Evolutionary conservation across 1,284 basidiomycete species (phyloP).

Genomic region (Prillingera fragicola): DNA sequence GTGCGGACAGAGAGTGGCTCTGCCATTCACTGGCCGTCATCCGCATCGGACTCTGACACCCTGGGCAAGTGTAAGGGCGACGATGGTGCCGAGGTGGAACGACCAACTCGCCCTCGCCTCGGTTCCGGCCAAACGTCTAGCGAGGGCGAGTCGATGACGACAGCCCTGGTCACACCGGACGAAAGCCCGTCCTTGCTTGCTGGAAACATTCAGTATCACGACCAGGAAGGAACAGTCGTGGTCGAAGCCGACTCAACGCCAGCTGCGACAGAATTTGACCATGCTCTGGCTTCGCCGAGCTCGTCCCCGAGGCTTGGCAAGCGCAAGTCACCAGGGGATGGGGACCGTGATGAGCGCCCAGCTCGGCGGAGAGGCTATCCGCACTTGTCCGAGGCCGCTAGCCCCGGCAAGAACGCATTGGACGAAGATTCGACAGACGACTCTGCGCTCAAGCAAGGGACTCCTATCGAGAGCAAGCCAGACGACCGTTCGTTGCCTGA

Average conservation of each 20-base stretch:
- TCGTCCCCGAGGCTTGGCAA: slow-evolving; percentile 11
- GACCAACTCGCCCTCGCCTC: slow-evolving; percentile 6
- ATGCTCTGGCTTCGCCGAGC: background rate
- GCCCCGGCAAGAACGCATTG: too few relatives aligned
- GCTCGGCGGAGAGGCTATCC: too few relatives aligned
- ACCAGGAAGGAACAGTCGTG: background rate
- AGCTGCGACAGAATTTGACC: background rate
- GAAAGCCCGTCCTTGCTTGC: slow-evolving; percentile 14
- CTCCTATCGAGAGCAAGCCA: too few relatives aligned
- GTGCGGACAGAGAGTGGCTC: background rate
- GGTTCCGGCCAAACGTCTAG: slow-evolving; percentile 12
- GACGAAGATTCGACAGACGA: too few relatives aligned
- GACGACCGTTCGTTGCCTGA: too few relatives aligned
- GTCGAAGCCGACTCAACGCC: background rate
- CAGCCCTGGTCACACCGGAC: slow-evolving; percentile 12
- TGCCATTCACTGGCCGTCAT: background rate
- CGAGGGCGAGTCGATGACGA: slow-evolving; percentile 8
- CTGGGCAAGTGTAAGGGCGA: slow-evolving; percentile 14
- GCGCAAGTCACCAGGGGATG: slow-evolving; percentile 15
- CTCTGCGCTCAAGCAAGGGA: too few relatives aligned
- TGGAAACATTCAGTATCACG: slow-evolving; percentile 8
- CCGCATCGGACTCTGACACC: background rate
- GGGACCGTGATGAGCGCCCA: background rate
- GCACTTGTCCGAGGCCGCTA: too few relatives aligned
- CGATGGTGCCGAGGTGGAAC: slow-evolving; percentile 1